phyloP scores from a whole-genome alignment of 768 basidiomycete genomes.

The Mycena floridula region DNA sequence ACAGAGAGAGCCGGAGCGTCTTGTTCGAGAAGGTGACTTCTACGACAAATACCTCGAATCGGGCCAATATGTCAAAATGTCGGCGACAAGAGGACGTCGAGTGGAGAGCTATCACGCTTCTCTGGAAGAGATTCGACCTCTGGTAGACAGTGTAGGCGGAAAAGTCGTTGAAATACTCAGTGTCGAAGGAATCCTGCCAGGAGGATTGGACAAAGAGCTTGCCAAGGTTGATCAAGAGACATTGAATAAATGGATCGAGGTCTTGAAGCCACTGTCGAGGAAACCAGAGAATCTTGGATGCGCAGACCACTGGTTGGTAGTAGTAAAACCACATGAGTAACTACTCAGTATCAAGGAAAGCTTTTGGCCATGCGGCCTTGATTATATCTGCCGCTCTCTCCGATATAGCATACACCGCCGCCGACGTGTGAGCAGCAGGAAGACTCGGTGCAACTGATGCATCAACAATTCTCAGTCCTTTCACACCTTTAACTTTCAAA shows the following conservation, averaged over 20 bases:
- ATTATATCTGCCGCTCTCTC: slow-evolving; percentile 10
- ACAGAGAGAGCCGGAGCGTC: neutral
- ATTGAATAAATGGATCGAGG: neutral
- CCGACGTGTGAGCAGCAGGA: slow-evolving; percentile 7
- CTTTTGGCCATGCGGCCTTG: slow-evolving; percentile 5
- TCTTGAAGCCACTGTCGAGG: neutral
- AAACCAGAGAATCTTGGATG: neutral
- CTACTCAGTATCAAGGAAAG: neutral
- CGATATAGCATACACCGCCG: slow-evolving; percentile 5
- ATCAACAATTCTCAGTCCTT: slow-evolving; percentile 32
- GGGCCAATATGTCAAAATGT: neutral
- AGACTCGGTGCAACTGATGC: slow-evolving; percentile 17
- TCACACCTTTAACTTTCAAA: slow-evolving; percentile 29
- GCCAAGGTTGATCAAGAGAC: neutral
- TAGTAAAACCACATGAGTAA: neutral
- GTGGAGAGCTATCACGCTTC: neutral
- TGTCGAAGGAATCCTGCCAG: neutral
- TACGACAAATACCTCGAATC: neutral
- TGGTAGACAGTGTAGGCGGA: neutral
- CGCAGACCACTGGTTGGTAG: neutral
- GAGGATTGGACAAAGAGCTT: neutral
- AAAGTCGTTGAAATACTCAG: neutral
- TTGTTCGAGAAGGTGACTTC: neutral
- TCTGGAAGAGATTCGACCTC: neutral
- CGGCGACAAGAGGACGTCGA: neutral